Base-by-base conservation (phyloP, 179 eudicot species). In the Silene vulgaris region DNA sequence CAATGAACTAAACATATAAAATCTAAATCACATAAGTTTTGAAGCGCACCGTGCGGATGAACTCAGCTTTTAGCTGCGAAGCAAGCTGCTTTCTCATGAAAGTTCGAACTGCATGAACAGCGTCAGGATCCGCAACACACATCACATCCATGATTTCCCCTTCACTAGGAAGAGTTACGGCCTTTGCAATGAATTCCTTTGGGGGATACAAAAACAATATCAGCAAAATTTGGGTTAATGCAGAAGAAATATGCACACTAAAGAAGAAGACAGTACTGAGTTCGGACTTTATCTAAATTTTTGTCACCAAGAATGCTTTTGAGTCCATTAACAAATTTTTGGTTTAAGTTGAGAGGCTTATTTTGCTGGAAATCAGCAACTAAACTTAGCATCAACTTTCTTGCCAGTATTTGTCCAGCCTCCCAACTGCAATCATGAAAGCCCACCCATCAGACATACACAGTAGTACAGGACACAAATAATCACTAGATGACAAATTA, bases 71-170 rank as follows among this genome's bases (percentile, higher is more conserved):
- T 74, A 96, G 81, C 80, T 86, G 89, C 62, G 84, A 85, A 82
- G 98, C 99, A 79, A 96, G 89, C 83, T 93, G 91, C 85, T 93
- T 93, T 76, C 77, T 86, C 52, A 96, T 90, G 81, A 93, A 96
- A 68, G 86, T 73, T 59, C 97, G 84, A 56, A 96, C 97, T 8
- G 96, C 90, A 78, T 96, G 93, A 74, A 96, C 97, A 77, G 99
- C 99, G 84, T 96, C 98, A 23, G 99, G 99, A 75, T 96, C 99
- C 3, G 97, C 99, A 80, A 93, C 91, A 69, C 82, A 87, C 99
- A 96, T 93, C 88, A 93, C 74, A 78, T 93, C 99, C 99, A 96
- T 91, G 76, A 96, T 85, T 82, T 96, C 99, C 28, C 98, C 98
- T 78, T 82, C 88, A 71, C 98, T 92, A 20, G 99, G 99, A 69